Conservation (phyloP, 2,329 filamentous ascomycete species). For the Pseudogymnoascus destructans region DNA sequence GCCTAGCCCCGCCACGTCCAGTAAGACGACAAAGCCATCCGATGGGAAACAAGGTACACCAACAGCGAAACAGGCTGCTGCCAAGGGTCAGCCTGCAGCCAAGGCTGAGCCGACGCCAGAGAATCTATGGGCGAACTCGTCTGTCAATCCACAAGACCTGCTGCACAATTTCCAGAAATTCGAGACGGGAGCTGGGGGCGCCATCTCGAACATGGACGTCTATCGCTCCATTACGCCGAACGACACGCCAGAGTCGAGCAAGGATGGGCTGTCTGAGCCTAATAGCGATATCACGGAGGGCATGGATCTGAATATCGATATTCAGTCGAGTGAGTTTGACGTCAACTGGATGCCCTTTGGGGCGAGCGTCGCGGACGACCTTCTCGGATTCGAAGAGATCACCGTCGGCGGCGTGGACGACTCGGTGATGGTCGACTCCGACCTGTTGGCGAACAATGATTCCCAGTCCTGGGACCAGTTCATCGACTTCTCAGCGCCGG, state of each 20-base stretch:
- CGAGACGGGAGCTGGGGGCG: conserved; percentile 32
- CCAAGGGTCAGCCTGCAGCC: conserved; percentile 15
- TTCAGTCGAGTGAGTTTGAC: conserved; percentile 24
- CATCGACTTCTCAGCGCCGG: conserved; percentile 32
- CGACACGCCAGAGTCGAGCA: conserved; percentile 51
- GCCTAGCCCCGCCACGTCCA: conserved; percentile 25
- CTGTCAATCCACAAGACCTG: conserved; percentile 41
- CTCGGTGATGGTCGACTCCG: conserved; percentile 21
- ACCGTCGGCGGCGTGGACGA: conserved; percentile 20
- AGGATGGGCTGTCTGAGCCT: conserved; percentile 46
- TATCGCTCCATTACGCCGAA: conserved; percentile 46
- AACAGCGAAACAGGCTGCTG: conserved; percentile 21
- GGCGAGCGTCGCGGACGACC: conserved; percentile 30
- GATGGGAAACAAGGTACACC: conserved; percentile 18
- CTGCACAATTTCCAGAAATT: conserved; percentile 31
- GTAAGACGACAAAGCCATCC: conserved; percentile 13
- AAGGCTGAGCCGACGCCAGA: conserved; percentile 17
- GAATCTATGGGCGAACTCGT: conserved; percentile 32
- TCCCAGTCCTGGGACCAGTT: conserved; percentile 37
- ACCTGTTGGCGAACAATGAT: conserved; percentile 20
- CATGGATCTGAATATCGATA: conserved; percentile 38
- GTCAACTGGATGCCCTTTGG: conserved; percentile 34
- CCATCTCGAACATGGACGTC: conserved; percentile 39
- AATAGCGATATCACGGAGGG: conserved; percentile 49
- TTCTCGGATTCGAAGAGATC: conserved; percentile 31